Percentiles rank a stretch among this genome's conserved stretches.
These are phyloP conservation scores for Nigrograna mackinnonii DNA, from an alignment of 2,329 filamentous ascomycete genomes.

Conservation along the genomic window DNA sequence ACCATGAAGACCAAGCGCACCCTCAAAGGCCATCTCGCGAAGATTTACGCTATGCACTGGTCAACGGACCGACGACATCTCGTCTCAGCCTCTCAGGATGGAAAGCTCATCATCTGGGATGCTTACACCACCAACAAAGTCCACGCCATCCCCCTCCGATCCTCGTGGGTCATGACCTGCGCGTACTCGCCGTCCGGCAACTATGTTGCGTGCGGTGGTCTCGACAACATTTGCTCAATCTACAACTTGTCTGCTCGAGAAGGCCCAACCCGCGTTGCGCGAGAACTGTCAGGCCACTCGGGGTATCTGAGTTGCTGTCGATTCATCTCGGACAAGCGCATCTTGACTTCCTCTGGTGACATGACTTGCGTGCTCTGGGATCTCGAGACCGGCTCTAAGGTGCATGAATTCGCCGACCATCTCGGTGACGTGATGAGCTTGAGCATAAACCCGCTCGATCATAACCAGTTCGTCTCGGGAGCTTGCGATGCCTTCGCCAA, in stretches of 20 bases:
- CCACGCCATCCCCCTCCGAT: constrained; percentile 94
- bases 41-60: constrained; percentile 99
- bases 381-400: constrained; percentile 95
- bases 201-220: constrained; percentile 96
- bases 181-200: constrained; percentile 98
- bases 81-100: constrained; percentile 96
- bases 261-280: constrained; percentile 93
- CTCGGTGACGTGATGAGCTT: constrained; percentile 99
- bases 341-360: constrained; percentile 96
- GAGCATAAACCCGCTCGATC: constrained; percentile 98
- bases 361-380: constrained; percentile 99
- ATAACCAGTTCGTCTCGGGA: constrained; percentile 99
- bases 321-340: constrained; percentile 97
- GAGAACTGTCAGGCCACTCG: constrained; percentile 94
- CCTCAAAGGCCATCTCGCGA: constrained; percentile 95
- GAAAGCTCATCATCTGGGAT: constrained; percentile 99
- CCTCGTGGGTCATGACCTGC: constrained; percentile 99
- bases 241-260: constrained; percentile 98
- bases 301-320: constrained; percentile 98
- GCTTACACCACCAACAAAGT: constrained; percentile 99
- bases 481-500: constrained; percentile 99
- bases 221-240: constrained; percentile 99
- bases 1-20: constrained; percentile 98
- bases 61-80: constrained; percentile 96
- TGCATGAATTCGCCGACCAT: constrained; percentile 97